These are phyloP conservation scores for Boletus insuetus DNA, from an alignment of 768 basidiomycete genomes.

Conservation along the genomic window DNA sequence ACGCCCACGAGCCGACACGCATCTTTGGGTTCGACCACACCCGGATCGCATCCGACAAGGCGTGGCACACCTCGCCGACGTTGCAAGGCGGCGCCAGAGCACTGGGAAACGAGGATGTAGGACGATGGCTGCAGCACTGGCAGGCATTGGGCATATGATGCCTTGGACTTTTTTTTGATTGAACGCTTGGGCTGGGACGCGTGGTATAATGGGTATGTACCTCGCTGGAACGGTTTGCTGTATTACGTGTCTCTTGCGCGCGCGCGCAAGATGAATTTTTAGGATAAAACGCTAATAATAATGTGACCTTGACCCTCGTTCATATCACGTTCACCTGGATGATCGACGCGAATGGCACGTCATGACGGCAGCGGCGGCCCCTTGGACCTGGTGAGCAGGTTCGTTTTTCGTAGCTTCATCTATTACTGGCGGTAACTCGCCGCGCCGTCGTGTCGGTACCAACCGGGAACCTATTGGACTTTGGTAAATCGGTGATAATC, in stretches of 20 bases:
- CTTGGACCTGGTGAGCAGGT: no score
- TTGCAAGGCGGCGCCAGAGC: neutral
- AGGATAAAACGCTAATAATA: no score
- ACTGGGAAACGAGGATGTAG: conserved; percentile 5
- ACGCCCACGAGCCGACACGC: neutral
- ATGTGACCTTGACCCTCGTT: neutral
- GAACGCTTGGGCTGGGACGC: no score
- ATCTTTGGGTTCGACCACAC: conserved; percentile 3
- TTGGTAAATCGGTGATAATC: no score
- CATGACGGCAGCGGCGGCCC: neutral
- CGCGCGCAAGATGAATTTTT: no score
- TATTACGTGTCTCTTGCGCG: no score
- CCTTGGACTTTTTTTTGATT: neutral
- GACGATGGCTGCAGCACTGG: conserved; percentile 10
- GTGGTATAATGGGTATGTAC: no score
- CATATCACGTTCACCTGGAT: neutral
- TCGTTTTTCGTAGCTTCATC: no score
- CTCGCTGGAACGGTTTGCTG: no score
- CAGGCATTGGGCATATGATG: neutral
- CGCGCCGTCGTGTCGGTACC: no score
- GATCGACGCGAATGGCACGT: neutral
- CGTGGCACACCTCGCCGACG: conserved; percentile 11
- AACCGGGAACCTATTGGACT: no score
- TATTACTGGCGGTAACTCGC: no score
- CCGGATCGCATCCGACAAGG: neutral